Conservation (phyloP, 2,329 filamentous ascomycete genomes). For the Apiospora arundinis region DNA sequence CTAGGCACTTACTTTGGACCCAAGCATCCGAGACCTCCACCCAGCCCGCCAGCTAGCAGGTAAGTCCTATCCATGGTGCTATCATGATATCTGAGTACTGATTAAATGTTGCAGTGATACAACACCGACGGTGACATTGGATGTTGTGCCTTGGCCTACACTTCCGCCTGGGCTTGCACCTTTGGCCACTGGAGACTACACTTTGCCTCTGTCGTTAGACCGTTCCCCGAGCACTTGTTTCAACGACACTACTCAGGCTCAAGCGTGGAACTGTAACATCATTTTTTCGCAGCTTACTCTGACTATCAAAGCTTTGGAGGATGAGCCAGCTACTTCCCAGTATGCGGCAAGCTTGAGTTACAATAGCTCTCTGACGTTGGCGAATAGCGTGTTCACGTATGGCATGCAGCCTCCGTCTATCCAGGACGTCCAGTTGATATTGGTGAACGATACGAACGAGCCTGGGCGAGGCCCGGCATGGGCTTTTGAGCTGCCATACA, state of each 20-base stretch:
- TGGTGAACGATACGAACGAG: slow-evolving; percentile 61
- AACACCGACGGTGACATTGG: slow-evolving; percentile 46
- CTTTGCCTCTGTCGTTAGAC: slow-evolving; percentile 59
- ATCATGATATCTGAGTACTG: slow-evolving; percentile 24
- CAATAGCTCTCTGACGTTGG: slow-evolving; percentile 44
- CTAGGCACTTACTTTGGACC: slow-evolving; percentile 53
- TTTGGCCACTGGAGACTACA: slow-evolving; percentile 61
- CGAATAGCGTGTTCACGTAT: slow-evolving; percentile 51
- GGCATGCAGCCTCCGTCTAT: slow-evolving; percentile 61
- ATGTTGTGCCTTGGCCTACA: slow-evolving; percentile 58
- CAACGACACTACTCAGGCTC: slow-evolving; percentile 57
- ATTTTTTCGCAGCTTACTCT: slow-evolving; percentile 52
- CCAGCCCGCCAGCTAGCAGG: slow-evolving; percentile 15
- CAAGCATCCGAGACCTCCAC: slow-evolving; percentile 6
- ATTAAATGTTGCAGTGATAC: slow-evolving; percentile 21
- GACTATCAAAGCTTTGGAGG: slow-evolving; percentile 42
- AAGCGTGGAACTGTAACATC: slow-evolving; percentile 69
- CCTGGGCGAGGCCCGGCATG: slow-evolving; percentile 58
- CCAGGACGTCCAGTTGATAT: slow-evolving; percentile 46
- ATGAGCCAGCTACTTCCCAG: slow-evolving; percentile 38
- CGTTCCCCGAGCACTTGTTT: slow-evolving; percentile 63
- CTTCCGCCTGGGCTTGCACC: slow-evolving; percentile 57
- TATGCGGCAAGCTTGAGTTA: slow-evolving; percentile 51
- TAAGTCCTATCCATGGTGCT: background rate
- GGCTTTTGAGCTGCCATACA: slow-evolving; percentile 57